Base-by-base conservation (phyloP, 1,284 basidiomycete genomes). In the Sporisorium iseilematis-ciliati region DNA sequence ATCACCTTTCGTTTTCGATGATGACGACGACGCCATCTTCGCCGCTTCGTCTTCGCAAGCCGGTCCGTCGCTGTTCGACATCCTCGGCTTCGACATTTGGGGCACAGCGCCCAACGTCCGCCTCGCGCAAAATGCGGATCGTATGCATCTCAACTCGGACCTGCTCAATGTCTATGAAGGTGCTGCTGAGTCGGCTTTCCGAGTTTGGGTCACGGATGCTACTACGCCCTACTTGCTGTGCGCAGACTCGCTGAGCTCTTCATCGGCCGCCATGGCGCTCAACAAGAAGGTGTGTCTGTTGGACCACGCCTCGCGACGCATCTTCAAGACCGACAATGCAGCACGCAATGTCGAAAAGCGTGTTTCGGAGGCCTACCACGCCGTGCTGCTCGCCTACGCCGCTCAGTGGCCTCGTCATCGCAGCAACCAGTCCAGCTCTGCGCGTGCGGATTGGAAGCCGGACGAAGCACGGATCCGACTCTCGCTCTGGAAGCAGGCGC, bases 41-140 rank as follows among this genome's bases (percentile, higher is more conserved):
- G 31, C 45, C 5, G 16, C 45, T 12, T 45, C 55, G 8, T 31
- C 56, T 11, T 43, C 59, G 14, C 55, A 48, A 8, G 14, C 42
- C 0, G 48, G 50, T 7, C 21, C 62, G 5, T 65, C 62, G 25
- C 49, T 64, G 10, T 68, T 73, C 41, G 70, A 65, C 50, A 51
- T 68, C 4, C 64, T 72, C 48, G 64, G 69, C 50, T 66, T 72
- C 48, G 63, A 72, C 46, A 72, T 72, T 40, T 72, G 69, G 69
- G 59, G 64, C 18, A 41, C 61, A 2, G 65, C 70, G 8, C 65
- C 70, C 31, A 57, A 49, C 55, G 65, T 68, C 4, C 56, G 70
- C 0, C 54, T 73, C 8, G 61, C 60, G 7, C 60, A 67, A 3
- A 65, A 40, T 11, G 60, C 57, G 1, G 70, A 73, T 23, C 70